Evolutionary conservation across 176 grass and related monocot genomes (phyloP), one percentile per base, ranked within the genome.

Genomic region (Phyllostachys edulis): DNA sequence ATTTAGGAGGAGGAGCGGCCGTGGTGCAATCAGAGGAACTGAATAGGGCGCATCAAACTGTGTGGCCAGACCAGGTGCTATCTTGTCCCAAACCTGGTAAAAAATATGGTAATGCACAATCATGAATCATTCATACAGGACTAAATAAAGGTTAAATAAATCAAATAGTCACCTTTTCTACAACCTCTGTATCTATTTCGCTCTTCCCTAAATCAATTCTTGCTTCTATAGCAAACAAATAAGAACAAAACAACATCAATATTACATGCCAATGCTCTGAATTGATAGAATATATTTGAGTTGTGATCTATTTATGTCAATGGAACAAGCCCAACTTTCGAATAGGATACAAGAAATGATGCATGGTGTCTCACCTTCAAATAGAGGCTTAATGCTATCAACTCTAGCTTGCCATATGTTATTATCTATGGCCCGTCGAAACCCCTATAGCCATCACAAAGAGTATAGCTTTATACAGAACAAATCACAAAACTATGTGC

Each of bases 371-470:
- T 64, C 39, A 98, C 96, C 96, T 98, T 98, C 96, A 85, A 98
- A 98, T 66, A 93, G 37, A 83, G 96, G 87, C 47, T 90, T 95
- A 54, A 98, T 93, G 74, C 93, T 95, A 69, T 92, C 76, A 73
- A 44, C 93, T 82, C 96, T 88, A 92, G 87, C 96, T 59, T 93
- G 87, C 89, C 96, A 98, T 67, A 67, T 92, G 69, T 94, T 82
- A 86, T 95, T 95, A 73, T 95, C 93, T 71, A 98, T 87, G 65
- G 96, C 96, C 96, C 93, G 94, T 80, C 76, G 79, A 88, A 95
- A 98, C 61, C 87, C 96, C 96, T 98, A 27, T 49, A 79, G 50
- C 44, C 18, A 54, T 24, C 73, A 88, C 24, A 77, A 63, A 46
- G 29, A 73, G 36, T 49, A 75, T 13, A 75, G 47, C 54, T 88